These are phyloP conservation scores for Alternaria incomplexa DNA, from an alignment of 2,329 filamentous ascomycete genomes.

Conservation along the genomic window DNA sequence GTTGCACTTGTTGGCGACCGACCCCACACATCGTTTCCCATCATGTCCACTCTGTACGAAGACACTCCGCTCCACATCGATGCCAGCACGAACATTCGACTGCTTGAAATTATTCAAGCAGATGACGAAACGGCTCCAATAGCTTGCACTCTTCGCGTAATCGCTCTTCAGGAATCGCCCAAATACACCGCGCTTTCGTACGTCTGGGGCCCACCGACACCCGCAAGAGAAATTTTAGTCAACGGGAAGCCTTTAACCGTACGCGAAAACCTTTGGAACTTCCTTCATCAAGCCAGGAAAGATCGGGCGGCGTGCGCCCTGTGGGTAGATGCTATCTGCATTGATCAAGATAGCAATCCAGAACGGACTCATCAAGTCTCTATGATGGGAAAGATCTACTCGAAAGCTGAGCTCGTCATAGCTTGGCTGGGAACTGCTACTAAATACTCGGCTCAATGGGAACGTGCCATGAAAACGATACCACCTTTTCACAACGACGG, in stretches of 20 bases:
- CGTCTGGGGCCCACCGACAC: neutral
- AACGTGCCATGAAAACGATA: too few species aligned
- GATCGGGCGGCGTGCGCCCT: accelerated
- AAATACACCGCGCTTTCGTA: neutral
- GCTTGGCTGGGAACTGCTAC: neutral
- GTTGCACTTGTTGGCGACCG: neutral
- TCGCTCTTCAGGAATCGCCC: neutral
- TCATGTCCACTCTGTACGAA: neutral
- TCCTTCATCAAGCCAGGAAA: neutral
- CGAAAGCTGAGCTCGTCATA: neutral
- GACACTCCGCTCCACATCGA: neutral
- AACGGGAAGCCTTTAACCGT: neutral
- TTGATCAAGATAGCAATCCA: neutral
- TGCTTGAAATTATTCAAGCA: neutral
- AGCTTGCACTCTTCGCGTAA: neutral
- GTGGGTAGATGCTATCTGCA: slow-evolving; percentile 3
- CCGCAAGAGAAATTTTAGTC: neutral
- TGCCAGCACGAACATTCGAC: neutral
- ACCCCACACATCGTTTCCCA: neutral
- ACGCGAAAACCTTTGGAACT: neutral
- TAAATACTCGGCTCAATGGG: too few species aligned
- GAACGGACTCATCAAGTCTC: slow-evolving; percentile 4
- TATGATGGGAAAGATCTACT: slow-evolving; percentile 5
- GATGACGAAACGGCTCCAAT: neutral
- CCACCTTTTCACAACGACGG: accelerated